Conservation (phyloP, 345 rosid genomes). For the Anacardium occidentale region DNA sequence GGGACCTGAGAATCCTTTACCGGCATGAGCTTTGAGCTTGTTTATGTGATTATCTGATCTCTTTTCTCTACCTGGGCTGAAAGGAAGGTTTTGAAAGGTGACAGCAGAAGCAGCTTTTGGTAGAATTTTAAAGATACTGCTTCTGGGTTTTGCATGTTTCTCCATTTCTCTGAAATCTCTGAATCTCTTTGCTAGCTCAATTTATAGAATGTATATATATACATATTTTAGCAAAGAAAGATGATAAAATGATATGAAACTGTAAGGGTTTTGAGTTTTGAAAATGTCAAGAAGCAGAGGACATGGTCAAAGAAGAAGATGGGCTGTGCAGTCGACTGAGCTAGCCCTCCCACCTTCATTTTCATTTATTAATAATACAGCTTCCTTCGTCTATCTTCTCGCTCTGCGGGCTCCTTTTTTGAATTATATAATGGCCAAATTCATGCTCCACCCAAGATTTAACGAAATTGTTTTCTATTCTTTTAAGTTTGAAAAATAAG, state of each 20-base stretch:
- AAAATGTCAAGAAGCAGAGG: slow-evolving; percentile 14
- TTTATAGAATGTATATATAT: no score
- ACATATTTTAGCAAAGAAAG: not conserved
- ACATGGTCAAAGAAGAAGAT: slow-evolving; percentile 23
- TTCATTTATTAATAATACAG: slow-evolving; percentile 16
- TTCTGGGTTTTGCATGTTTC: slow-evolving; percentile 33
- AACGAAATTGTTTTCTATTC: no score
- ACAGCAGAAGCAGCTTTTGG: slow-evolving; percentile 55
- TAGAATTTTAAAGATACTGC: slow-evolving; percentile 52
- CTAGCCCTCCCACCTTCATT: not conserved
- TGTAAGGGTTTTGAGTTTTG: not conserved
- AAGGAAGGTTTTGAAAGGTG: slow-evolving; percentile 51
- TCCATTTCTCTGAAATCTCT: slow-evolving; percentile 27
- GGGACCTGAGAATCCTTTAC: slow-evolving; percentile 59
- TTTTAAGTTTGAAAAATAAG: no score
- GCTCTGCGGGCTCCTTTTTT: not conserved
- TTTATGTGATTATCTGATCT: slow-evolving; percentile 18
- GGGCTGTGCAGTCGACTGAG: slow-evolving; percentile 11
- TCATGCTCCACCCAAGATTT: no score
- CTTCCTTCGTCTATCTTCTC: not conserved
- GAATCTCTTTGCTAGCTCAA: not conserved
- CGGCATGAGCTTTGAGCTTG: slow-evolving; percentile 28
- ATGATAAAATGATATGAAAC: not conserved
- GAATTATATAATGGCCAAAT: not conserved
- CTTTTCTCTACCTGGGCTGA: slow-evolving; percentile 66